Evolutionary conservation across 208 protist genomes (phyloP).

Genomic region (Porcisia hertigi): DNA sequence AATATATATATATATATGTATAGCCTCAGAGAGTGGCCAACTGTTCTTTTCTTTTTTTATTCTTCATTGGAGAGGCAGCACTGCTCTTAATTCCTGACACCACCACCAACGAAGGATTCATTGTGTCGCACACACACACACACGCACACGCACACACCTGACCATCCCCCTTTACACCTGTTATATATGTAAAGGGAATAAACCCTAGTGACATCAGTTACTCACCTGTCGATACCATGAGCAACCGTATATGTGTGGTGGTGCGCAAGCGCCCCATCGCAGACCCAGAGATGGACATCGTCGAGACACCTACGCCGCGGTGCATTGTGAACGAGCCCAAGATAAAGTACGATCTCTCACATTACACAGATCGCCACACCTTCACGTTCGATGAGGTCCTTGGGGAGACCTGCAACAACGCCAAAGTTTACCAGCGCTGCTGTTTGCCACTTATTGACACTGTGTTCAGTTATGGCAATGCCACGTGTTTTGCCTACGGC

Average conservation of each 20-base stretch:
- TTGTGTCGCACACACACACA: constrained; percentile 7
- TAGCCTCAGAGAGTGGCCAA: background rate
- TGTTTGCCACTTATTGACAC: constrained; percentile 94
- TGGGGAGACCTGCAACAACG: constrained; percentile 87
- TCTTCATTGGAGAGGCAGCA: background rate
- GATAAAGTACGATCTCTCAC: constrained; percentile 95
- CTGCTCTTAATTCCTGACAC: background rate
- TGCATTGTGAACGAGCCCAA: constrained; percentile 92
- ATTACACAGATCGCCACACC: constrained; percentile 96
- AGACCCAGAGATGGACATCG: constrained; percentile 80
- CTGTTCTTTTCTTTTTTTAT: background rate
- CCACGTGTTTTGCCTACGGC: constrained; percentile 98
- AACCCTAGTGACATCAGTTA: background rate
- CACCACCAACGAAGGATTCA: background rate
- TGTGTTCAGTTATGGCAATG: constrained; percentile 95
- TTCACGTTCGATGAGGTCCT: constrained; percentile 97
- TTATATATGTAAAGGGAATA: too few relatives aligned
- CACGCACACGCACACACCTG: background rate
- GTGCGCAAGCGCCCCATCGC: constrained; percentile 89
- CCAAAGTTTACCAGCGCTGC: constrained; percentile 92
- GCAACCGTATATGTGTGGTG: constrained; percentile 87
- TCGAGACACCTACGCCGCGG: constrained; percentile 70
- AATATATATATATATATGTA: background rate
- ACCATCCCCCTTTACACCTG: background rate
- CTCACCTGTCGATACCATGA: constrained; percentile 36